Percentiles rank a stretch among this genome's conserved stretches.
These are phyloP conservation scores for Epichloe uncinata DNA, from an alignment of 2,329 filamentous ascomycete genomes.

Conservation along the genomic window DNA sequence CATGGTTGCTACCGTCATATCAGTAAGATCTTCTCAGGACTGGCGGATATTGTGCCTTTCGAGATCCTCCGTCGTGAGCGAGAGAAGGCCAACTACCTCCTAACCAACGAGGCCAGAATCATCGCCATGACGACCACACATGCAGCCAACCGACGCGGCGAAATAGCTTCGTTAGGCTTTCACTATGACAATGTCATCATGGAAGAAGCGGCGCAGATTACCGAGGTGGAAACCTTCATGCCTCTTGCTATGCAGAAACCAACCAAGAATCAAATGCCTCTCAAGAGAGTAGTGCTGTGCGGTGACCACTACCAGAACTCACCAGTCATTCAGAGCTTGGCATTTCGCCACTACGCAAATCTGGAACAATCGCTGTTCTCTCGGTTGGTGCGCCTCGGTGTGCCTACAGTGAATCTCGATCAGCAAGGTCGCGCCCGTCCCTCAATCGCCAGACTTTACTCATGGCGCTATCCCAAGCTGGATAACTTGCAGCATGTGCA, in stretches of 20 bases:
- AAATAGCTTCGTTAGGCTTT: slow-evolving; percentile 86
- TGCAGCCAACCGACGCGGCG: slow-evolving; percentile 82
- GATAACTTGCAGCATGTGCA: slow-evolving; percentile 67
- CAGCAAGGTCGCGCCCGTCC: slow-evolving; percentile 86
- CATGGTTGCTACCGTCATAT: slow-evolving; percentile 82
- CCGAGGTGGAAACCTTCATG: slow-evolving; percentile 93
- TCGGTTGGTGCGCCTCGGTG: slow-evolving; percentile 76
- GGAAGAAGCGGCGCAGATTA: slow-evolving; percentile 97
- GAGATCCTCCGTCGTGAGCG: slow-evolving; percentile 80
- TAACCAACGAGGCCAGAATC: slow-evolving; percentile 91
- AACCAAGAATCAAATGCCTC: slow-evolving; percentile 53
- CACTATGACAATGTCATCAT: slow-evolving; percentile 96
- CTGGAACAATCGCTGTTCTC: slow-evolving; percentile 93
- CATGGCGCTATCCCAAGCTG: slow-evolving; percentile 79
- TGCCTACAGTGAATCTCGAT: slow-evolving; percentile 82
- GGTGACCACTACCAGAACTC: slow-evolving; percentile 97
- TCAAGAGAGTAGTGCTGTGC: slow-evolving; percentile 83
- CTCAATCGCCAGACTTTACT: slow-evolving; percentile 78
- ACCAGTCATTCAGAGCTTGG: slow-evolving; percentile 85
- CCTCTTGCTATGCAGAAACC: slow-evolving; percentile 84
- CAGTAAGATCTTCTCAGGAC: slow-evolving; percentile 76
- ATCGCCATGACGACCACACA: slow-evolving; percentile 98
- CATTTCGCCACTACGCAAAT: slow-evolving; percentile 90
- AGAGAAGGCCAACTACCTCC: slow-evolving; percentile 91
- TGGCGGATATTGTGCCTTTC: slow-evolving; percentile 88